Evolutionary conservation across 2,329 filamentous ascomycete genomes (phyloP).

Genomic region (Pseudomassariella vexata): DNA sequence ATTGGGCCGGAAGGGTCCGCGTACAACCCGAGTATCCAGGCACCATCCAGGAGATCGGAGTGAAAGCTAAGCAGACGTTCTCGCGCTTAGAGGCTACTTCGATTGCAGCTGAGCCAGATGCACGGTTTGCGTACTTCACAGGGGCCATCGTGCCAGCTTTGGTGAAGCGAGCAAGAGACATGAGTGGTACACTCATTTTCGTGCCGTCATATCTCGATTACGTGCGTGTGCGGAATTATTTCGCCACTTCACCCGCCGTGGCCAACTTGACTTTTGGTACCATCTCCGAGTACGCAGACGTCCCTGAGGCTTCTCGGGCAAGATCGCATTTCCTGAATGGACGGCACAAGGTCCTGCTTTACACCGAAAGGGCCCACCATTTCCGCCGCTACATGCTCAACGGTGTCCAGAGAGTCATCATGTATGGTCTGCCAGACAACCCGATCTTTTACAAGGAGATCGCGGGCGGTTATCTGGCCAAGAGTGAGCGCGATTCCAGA

Average conservation of each 20-base stretch:
- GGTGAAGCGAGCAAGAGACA: slow-evolving; percentile 59
- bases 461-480: slow-evolving; percentile 59
- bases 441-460: slow-evolving; percentile 75
- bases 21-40: slow-evolving; percentile 64
- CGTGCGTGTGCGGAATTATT: slow-evolving; percentile 86
- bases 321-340: slow-evolving; percentile 83
- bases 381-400: slow-evolving; percentile 82
- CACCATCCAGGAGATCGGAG: slow-evolving; percentile 65
- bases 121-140: slow-evolving; percentile 86
- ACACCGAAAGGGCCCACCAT: slow-evolving; percentile 94
- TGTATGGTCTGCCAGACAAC: slow-evolving; percentile 90
- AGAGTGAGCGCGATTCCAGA: slow-evolving; percentile 50
- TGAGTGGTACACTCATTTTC: slow-evolving; percentile 73
- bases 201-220: slow-evolving; percentile 94
- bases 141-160: slow-evolving; percentile 73
- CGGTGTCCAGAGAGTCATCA: slow-evolving; percentile 77
- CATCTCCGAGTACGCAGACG: slow-evolving; percentile 81
- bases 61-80: slow-evolving; percentile 81
- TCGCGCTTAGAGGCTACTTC: slow-evolving; percentile 72
- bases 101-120: slow-evolving; percentile 73
- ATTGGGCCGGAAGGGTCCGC: slow-evolving; percentile 74
- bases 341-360: slow-evolving; percentile 76
- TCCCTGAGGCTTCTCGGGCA: slow-evolving; percentile 74
- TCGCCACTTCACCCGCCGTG: slow-evolving; percentile 63
- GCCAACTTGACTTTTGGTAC: slow-evolving; percentile 64